These are phyloP conservation scores for Talaromyces pinophilus DNA, from an alignment of 2,329 filamentous ascomycete genomes.

Conservation along the genomic window DNA sequence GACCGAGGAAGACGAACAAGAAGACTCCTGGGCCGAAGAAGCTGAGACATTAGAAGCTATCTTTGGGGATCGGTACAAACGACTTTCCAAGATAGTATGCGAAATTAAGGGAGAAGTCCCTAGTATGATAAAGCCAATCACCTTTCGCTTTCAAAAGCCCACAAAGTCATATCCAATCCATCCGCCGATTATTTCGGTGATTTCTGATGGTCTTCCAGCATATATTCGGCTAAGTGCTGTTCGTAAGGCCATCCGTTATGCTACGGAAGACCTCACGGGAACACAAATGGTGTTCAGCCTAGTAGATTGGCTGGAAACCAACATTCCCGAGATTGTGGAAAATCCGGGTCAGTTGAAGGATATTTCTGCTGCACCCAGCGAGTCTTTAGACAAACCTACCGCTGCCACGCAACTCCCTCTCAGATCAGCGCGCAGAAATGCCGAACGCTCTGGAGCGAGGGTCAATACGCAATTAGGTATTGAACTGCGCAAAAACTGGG, in stretches of 20 bases:
- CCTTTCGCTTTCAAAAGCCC: conserved; percentile 69
- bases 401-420: conserved; percentile 30
- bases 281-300: conserved; percentile 91
- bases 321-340: conserved; percentile 78
- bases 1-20: conserved; percentile 36
- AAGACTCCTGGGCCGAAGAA: conserved; percentile 78
- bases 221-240: conserved; percentile 91
- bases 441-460: conserved; percentile 65
- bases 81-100: conserved; percentile 64
- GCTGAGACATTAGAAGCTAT: conserved; percentile 81
- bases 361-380: conserved; percentile 75
- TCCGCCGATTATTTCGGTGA: conserved; percentile 68
- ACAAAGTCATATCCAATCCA: conserved; percentile 68
- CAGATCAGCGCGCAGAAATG: conserved; percentile 43
- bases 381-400: conserved; percentile 33
- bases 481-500: conserved; percentile 65
- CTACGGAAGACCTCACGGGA: conserved; percentile 69
- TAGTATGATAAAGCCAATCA: conserved; percentile 48
- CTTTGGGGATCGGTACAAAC: conserved; percentile 71
- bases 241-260: conserved; percentile 71
- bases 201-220: conserved; percentile 71
- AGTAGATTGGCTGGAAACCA: conserved; percentile 86
- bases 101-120: conserved; percentile 65
- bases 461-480: conserved; percentile 60
- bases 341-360: conserved; percentile 81